Evolutionary conservation across 140 eudicot genomes (phyloP), one percentile per base, ranked within the genome.

Genomic region (Erigeron philadelphicus): DNA sequence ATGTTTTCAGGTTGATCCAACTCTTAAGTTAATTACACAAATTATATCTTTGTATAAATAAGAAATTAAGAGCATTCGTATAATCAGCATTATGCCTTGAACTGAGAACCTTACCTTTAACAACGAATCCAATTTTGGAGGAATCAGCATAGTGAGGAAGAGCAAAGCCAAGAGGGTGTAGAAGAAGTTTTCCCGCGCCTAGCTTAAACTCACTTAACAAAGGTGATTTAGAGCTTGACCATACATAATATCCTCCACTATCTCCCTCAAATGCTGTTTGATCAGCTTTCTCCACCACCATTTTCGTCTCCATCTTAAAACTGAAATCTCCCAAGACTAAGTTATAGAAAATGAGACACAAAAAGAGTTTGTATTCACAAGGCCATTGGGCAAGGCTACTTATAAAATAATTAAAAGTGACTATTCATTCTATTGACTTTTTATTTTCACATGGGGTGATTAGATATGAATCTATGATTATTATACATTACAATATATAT

Each of bases 141-240:
- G 86, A 81, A 68, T 84, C 86, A 18, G 86, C 79, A 61, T 78
- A 84, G 43, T 75, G 79, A 19, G 89, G 89, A 47, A 81, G 72
- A 58, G 84, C 81, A 54, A 84, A 81, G 68, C 89, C 89, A 73
- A 50, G 61, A 16, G 79, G 73, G 17, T 58, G 63, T 21, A 84
- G 81, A 5, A 71, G 60, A 65, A 84, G 79, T 65, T 77, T 80
- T 4, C 74, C 79, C 5, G 84, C 86, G 25, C 82, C 86, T 18
- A 84, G 69, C 57, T 78, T 84, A 25, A 62, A 68, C 44, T 84
- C 72, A 4, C 74, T 67, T 50, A 84, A 71, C 76, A 75, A 60
- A 23, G 89, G 82, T 31, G 72, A 60, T 55, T 75, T 79, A 9
- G 74, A 8, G 11, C 48, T 62, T 15, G 77, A 66, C 89, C 86